phyloP scores from a whole-genome alignment of 495 filamentous ascomycete genomes.

The Hypoxylon trugodes region DNA sequence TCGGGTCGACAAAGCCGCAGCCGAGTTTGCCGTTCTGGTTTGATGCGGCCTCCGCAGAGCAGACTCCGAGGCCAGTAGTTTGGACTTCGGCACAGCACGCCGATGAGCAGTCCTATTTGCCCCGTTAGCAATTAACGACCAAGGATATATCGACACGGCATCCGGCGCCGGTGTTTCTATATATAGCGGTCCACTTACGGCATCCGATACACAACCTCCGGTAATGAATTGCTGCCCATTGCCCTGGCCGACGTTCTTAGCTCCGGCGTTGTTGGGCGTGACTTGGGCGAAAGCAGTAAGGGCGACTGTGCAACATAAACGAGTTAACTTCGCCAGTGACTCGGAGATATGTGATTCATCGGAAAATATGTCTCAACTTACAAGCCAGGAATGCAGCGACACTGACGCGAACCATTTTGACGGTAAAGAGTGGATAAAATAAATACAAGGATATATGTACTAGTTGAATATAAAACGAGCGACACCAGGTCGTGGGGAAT shows the following conservation, averaged over 20 bases:
- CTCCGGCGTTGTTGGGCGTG: conserved; percentile 53
- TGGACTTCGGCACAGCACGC: conserved; percentile 40
- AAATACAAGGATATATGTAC: conserved; percentile 6
- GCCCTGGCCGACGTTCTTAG: conserved; percentile 60
- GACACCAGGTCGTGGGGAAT: conserved; percentile 43
- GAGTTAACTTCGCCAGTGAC: neutral
- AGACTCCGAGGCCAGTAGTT: conserved; percentile 40
- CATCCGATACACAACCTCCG: conserved; percentile 56
- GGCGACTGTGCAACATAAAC: conserved; percentile 36
- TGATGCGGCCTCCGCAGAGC: conserved; percentile 43
- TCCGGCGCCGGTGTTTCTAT: neutral
- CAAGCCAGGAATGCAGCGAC: conserved; percentile 43
- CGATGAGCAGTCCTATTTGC: conserved; percentile 30
- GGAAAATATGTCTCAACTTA: conserved; percentile 39
- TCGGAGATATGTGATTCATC: neutral
- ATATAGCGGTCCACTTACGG: conserved; percentile 34
- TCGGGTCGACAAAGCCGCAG: conserved; percentile 58
- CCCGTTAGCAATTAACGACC: neutral
- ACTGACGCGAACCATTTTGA: conserved; percentile 53
- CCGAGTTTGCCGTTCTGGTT: conserved; percentile 47
- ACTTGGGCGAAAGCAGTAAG: conserved; percentile 43
- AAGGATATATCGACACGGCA: too few relatives aligned
- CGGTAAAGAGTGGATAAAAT: conserved; percentile 5
- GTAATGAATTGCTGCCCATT: conserved; percentile 62
- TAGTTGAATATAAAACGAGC: conserved; percentile 16